These are phyloP conservation scores for Blastobotrys attinorum DNA, from an alignment of 805 yeast species.

Conservation along the genomic window DNA sequence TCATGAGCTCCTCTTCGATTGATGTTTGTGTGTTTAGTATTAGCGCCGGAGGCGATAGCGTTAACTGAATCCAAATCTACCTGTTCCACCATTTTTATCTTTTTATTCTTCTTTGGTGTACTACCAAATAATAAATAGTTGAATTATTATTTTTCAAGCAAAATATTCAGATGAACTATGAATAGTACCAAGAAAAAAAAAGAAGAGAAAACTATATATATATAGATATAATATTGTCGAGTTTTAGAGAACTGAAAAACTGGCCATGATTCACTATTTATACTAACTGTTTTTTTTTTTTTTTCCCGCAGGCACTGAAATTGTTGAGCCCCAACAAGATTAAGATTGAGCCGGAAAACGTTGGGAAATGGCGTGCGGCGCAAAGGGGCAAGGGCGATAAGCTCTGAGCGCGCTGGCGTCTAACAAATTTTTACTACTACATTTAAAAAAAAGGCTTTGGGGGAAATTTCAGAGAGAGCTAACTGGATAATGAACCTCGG, in stretches of 20 bases:
- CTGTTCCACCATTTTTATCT: conserved; percentile 16
- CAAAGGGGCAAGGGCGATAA: background rate
- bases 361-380: background rate
- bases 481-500: conserved; percentile 1
- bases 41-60: conserved; percentile 29
- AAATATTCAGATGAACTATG: no score
- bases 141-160: background rate
- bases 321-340: background rate
- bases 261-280: no score
- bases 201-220: no score
- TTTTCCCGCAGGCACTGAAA: no score
- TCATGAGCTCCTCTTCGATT: conserved; percentile 18
- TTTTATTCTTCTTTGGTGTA: background rate
- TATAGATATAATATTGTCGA: no score
- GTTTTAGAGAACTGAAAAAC: no score
- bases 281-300: no score
- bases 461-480: background rate
- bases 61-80: conserved; percentile 26
- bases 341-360: background rate
- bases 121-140: background rate
- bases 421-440: background rate
- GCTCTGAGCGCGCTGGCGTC: no score
- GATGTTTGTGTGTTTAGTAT: conserved; percentile 22
- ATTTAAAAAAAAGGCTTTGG: no score
- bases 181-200: no score